Percentiles rank a stretch among this genome's conserved stretches.
Conservation (phyloP, 208 protist species). For the Acanthamoeba rhysodes region DNA sequence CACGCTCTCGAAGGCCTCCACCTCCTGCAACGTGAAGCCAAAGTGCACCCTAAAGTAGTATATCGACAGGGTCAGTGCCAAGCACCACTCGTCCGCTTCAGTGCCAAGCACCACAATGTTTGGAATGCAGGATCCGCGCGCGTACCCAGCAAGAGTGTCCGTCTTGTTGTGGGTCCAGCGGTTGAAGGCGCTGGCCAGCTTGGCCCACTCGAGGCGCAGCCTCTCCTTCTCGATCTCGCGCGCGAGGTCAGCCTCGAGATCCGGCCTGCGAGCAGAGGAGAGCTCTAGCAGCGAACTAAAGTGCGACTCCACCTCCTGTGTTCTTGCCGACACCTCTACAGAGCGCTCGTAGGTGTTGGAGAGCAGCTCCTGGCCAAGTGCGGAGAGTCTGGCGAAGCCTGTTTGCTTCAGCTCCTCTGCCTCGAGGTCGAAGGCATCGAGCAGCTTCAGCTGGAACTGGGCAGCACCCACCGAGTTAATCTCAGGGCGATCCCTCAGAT, state of each 20-base stretch:
- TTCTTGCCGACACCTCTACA: not conserved
- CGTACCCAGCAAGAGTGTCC: not conserved
- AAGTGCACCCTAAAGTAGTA: not conserved
- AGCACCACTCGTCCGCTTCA: too few relatives aligned
- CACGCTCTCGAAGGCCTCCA: not conserved
- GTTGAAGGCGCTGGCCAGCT: slow-evolving; percentile 55
- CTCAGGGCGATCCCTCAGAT: slow-evolving; percentile 8
- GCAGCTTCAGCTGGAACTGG: slow-evolving; percentile 65
- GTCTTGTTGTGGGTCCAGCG: slow-evolving; percentile 63
- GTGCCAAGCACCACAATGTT: too few relatives aligned
- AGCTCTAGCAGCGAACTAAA: slow-evolving; percentile 7
- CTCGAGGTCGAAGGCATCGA: slow-evolving; percentile 74
- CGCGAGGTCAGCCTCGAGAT: slow-evolving; percentile 69
- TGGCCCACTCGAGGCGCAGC: slow-evolving; percentile 50
- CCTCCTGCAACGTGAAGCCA: slow-evolving; percentile 26
- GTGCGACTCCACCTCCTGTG: not conserved
- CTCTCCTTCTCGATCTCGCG: slow-evolving; percentile 75
- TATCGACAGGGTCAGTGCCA: not conserved
- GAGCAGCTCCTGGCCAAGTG: slow-evolving; percentile 28
- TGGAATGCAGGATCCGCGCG: not conserved
- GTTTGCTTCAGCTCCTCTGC: not conserved
- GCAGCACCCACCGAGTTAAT: slow-evolving; percentile 58
- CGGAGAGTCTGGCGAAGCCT: not conserved
- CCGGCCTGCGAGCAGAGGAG: not conserved
- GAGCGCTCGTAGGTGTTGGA: slow-evolving; percentile 21